Conservation (phyloP, 1,284 basidiomycete species). For the Ustilago vetiveriae region DNA sequence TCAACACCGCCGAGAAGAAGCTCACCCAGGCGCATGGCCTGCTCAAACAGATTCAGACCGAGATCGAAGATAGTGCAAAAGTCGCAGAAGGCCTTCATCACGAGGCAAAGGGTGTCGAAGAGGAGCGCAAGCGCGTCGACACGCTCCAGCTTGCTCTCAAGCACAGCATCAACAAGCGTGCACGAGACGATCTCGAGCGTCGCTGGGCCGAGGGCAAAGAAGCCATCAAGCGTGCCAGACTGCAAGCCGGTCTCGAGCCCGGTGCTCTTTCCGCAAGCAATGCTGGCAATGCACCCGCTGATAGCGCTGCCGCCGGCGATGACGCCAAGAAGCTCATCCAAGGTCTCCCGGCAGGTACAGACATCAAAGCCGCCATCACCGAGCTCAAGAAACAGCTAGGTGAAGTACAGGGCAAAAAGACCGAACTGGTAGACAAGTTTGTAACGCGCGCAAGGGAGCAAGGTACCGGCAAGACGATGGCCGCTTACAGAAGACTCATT, state of each 20-base stretch:
- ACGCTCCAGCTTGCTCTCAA: conserved; percentile 77
- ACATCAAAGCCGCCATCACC: conserved; percentile 38
- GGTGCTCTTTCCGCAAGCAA: conserved; percentile 30
- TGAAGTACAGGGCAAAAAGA: conserved; percentile 38
- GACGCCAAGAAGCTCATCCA: conserved; percentile 22
- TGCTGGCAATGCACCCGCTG: conserved; percentile 15
- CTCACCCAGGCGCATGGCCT: conserved; percentile 88
- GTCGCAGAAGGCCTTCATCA: conserved; percentile 75
- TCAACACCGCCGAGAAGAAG: conserved; percentile 90
- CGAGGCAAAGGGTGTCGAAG: conserved; percentile 76
- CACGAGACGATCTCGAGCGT: conserved; percentile 69
- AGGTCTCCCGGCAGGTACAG: conserved; percentile 18
- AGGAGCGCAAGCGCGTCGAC: conserved; percentile 74
- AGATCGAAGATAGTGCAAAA: conserved; percentile 87
- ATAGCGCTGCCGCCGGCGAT: background rate
- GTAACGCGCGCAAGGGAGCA: conserved; percentile 52
- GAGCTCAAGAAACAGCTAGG: conserved; percentile 46
- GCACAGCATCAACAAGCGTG: conserved; percentile 80
- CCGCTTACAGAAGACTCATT: conserved; percentile 64
- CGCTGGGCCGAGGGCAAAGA: conserved; percentile 54
- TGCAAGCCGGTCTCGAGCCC: conserved; percentile 39
- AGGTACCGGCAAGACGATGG: conserved; percentile 62
- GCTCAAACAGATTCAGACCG: conserved; percentile 85
- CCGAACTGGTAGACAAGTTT: conserved; percentile 45
- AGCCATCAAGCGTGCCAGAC: conserved; percentile 45